phyloP scores from a whole-genome alignment of 2,329 filamentous ascomycete species.

The Penicillium freii region DNA sequence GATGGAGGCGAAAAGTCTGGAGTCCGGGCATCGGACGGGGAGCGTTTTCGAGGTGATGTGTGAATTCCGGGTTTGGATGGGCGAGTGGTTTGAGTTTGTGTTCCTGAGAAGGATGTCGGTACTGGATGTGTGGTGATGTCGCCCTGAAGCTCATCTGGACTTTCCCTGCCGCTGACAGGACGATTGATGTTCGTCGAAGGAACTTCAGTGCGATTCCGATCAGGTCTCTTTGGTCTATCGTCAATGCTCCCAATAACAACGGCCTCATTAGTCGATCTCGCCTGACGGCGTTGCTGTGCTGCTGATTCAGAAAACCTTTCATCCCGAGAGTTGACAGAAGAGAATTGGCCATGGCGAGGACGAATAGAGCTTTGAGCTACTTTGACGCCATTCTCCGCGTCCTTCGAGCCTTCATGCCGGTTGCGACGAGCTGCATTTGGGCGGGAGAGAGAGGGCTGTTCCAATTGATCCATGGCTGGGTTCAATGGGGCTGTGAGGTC shows the following conservation, averaged over 20 bases:
- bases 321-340: slow-evolving; percentile 18
- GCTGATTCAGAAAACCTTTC: slow-evolving; percentile 28
- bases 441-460: neutral
- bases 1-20: slow-evolving; percentile 28
- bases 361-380: slow-evolving; percentile 1
- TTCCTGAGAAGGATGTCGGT: slow-evolving; percentile 11
- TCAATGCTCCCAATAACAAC: neutral
- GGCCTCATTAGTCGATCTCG: neutral
- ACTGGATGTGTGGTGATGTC: slow-evolving; percentile 31
- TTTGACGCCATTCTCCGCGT: slow-evolving; percentile 21
- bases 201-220: neutral
- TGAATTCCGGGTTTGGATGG: slow-evolving; percentile 1
- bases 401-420: slow-evolving; percentile 21
- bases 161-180: slow-evolving; percentile 29
- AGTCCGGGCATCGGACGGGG: slow-evolving; percentile 35
- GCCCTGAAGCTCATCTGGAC: slow-evolving; percentile 43
- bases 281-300: slow-evolving; percentile 23
- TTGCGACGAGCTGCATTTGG: neutral
- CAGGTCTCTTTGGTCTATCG: neutral
- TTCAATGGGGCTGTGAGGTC: slow-evolving; percentile 1
- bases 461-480: neutral
- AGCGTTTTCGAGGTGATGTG: slow-evolving; percentile 18
- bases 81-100: slow-evolving; percentile 2
- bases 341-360: neutral
- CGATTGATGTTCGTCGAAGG: slow-evolving; percentile 5